phyloP scores from a whole-genome alignment of 345 rosid genomes.

The Aurinia saxatilis region DNA sequence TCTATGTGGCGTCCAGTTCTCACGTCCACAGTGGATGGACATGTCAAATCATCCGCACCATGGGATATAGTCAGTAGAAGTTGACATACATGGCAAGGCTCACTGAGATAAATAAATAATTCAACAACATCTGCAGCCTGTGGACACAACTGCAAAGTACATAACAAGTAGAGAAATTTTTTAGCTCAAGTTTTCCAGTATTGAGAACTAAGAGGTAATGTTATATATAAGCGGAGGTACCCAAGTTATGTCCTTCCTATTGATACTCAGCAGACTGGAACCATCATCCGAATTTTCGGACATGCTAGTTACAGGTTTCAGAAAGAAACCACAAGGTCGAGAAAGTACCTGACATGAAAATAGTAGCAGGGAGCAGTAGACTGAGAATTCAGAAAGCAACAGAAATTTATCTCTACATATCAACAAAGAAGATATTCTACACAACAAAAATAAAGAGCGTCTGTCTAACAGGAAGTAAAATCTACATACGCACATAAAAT shows the following conservation, averaged over 20 bases:
- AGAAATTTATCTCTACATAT: background rate
- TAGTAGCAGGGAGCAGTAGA: background rate
- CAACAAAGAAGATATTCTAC: background rate
- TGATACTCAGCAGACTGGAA: conserved; percentile 69
- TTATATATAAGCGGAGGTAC: conserved; percentile 36
- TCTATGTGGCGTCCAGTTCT: conserved; percentile 77
- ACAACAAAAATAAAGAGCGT: background rate
- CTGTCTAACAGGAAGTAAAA: conserved; percentile 2
- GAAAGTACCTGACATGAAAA: conserved; percentile 64
- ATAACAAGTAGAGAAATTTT: background rate
- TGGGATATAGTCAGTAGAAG: conserved; percentile 80
- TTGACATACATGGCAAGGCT: conserved; percentile 96
- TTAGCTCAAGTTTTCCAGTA: conserved; percentile 11
- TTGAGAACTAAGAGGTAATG: background rate
- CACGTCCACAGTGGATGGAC: conserved; percentile 80
- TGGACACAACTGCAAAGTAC: conserved; percentile 63
- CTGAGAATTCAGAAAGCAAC: background rate
- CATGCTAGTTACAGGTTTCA: conserved; percentile 75
- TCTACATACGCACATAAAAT: background rate
- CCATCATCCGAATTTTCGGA: conserved; percentile 49
- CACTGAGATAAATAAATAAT: conserved; percentile 75
- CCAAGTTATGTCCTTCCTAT: conserved; percentile 76
- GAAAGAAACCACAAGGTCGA: conserved; percentile 74
- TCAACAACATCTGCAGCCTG: conserved; percentile 85
- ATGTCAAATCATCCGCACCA: conserved; percentile 89